Evolutionary conservation across 78 protist genomes (phyloP).

Genomic region (Chrysochromulina parva): DNA sequence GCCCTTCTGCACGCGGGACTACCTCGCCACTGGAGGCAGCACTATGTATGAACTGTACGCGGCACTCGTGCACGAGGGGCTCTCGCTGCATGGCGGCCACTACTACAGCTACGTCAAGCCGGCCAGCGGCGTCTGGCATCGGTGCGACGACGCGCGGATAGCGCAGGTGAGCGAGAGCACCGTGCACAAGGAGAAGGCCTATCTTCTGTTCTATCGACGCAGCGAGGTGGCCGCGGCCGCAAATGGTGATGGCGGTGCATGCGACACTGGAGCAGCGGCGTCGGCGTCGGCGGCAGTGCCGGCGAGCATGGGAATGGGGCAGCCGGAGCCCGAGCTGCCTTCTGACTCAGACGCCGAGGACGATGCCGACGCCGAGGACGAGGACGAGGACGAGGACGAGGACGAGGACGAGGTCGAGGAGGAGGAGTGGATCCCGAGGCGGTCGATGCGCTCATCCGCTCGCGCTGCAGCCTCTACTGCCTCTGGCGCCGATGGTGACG

Average conservation of each 20-base stretch:
- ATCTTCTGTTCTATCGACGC: background rate
- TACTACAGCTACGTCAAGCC: constrained; percentile 72
- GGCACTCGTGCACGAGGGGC: constrained; percentile 87
- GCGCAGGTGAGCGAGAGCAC: background rate
- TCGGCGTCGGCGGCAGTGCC: background rate
- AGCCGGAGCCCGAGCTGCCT: background rate
- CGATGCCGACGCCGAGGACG: background rate
- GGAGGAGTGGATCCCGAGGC: no score
- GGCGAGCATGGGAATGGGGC: background rate
- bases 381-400: no score
- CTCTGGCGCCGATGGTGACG: no score
- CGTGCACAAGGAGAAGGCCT: background rate
- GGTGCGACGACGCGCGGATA: constrained; percentile 49
- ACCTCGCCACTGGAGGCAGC: background rate
- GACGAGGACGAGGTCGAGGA: no score
- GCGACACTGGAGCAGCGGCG: background rate
- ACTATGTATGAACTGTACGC: constrained; percentile 70
- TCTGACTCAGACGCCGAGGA: no score
- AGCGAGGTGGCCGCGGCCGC: no score
- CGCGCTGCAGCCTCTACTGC: no score
- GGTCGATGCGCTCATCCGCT: no score
- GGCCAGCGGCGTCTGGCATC: constrained; percentile 56
- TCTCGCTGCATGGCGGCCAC: constrained; percentile 77
- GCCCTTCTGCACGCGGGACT: background rate
- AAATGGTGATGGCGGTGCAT: no score